Conservation (phyloP, 2,329 filamentous ascomycete species). For the Aspergillus ustus region DNA sequence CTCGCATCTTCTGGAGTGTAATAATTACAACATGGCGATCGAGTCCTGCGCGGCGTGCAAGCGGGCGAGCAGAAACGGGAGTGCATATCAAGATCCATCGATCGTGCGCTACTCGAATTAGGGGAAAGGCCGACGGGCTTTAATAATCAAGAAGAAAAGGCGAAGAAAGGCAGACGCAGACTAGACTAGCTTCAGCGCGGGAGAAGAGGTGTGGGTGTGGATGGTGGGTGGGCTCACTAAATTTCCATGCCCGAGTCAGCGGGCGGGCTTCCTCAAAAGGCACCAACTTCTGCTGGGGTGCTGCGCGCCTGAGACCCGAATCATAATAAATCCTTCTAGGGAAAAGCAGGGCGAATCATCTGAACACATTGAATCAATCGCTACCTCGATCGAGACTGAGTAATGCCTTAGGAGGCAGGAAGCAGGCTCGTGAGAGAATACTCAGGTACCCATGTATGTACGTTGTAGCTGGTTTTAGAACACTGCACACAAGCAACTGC, state of each 20-base stretch:
- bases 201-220: constrained; percentile 4
- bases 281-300: background rate
- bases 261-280: background rate
- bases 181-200: constrained; percentile 4
- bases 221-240: constrained; percentile 18
- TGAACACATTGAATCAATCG: background rate
- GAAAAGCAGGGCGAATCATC: background rate
- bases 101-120: constrained; percentile 28
- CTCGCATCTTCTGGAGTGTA: background rate
- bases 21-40: background rate
- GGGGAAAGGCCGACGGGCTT: constrained; percentile 22
- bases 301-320: background rate
- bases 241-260: constrained; percentile 16
- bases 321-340: background rate
- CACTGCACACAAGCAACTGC: background rate
- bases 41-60: background rate
- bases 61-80: constrained; percentile 9
- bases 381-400: background rate
- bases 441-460: background rate
- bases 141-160: constrained; percentile 17
- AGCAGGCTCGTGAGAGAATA: background rate
- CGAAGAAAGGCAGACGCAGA: background rate
- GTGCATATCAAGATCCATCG: constrained; percentile 26
- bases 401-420: background rate
- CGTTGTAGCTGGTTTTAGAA: background rate